Percentiles rank a stretch among this genome's conserved stretches.
These are phyloP conservation scores for Scutellaria galericulata DNA, from an alignment of 257 asterid genomes.

Conservation along the genomic window DNA sequence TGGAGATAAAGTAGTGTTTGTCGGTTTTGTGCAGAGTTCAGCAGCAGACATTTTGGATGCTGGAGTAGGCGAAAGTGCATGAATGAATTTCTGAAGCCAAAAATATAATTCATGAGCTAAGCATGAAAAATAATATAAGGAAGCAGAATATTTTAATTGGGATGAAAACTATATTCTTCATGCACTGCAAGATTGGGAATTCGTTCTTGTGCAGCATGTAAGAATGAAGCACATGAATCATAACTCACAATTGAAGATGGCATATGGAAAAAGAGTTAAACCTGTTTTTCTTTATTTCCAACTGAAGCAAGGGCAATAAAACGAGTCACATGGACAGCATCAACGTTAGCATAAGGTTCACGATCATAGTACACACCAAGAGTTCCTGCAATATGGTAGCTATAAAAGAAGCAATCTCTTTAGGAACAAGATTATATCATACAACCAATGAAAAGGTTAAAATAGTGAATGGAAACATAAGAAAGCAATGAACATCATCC, in stretches of 20 bases:
- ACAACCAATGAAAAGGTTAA: constrained; percentile 18
- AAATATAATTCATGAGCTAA: constrained; percentile 27
- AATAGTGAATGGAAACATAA: not conserved
- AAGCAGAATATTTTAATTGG: constrained; percentile 21
- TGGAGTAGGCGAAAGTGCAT: constrained; percentile 95
- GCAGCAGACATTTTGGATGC: constrained; percentile 79
- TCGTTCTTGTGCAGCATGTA: constrained; percentile 17
- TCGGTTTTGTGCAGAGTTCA: constrained; percentile 74
- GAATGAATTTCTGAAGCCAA: constrained; percentile 82
- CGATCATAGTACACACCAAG: constrained; percentile 81
- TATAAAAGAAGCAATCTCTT: constrained; percentile 45
- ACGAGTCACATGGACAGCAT: constrained; percentile 88
- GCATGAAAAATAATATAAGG: constrained; percentile 17
- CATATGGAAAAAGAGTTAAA: constrained; percentile 28
- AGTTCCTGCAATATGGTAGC: constrained; percentile 94
- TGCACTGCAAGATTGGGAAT: constrained; percentile 28
- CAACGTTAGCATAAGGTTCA: constrained; percentile 75
- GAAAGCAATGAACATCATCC: constrained; percentile 14
- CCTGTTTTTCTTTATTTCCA: constrained; percentile 98
- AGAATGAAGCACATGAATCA: constrained; percentile 19
- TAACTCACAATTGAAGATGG: constrained; percentile 16
- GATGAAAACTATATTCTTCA: constrained; percentile 19
- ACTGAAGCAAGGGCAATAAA: constrained; percentile 91
- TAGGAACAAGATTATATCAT: constrained; percentile 32
- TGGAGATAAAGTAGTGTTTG: constrained; percentile 79